Base-by-base conservation (phyloP, 352 stramenopile species). In the Pythium rhizo-oryzae region DNA sequence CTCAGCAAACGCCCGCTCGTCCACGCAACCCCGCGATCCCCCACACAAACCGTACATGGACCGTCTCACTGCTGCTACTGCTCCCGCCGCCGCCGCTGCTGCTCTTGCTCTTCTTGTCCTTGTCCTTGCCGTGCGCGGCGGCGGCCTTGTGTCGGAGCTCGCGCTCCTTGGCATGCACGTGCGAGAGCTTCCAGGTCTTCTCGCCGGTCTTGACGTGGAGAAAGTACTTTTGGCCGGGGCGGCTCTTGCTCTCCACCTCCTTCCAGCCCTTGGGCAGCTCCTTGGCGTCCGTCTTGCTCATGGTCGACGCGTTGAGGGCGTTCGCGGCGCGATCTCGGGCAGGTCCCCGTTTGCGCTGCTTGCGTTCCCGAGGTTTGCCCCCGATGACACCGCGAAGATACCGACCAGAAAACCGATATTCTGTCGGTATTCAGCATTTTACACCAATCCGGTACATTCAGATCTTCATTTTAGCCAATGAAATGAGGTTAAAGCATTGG, bases 181-280 rank as follows among this genome's bases (percentile, higher is more conserved):
- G 84, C 53, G 87, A 80, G 30, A 94, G 70, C 69, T 96, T 96
- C 85, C 87, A 96, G 15, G 87, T 96, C 76, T 96, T 96, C 73
- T 94, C 83, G 35, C 87, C 87, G 28, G 75, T 91, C 74, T 93
- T 93, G 30, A 87, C 55, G 75, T 96, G 89, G 57, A 96, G 66
- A 68, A 85, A 97, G 74, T 96, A 97, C 44, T 88, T 83, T 57
- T 93, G 90, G 5, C 77, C 90, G 6, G 88, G 88, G 13, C 89
- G 84, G 41, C 85, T 95, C 75, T 96, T 97, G 76, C 88, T 97
- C 75, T 93, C 74, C 57, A 96, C 84, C 59, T 91, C 67, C 72
- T 93, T 94, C 90, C 90, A 97, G 41, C 90, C 88, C 55, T 80
- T 84, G 39, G 87, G 87, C 62, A 96, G 76, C 64, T 94, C 82